These are phyloP conservation scores for Macadamia tetraphylla DNA, from an alignment of 164 flowering plant genomes.

Conservation along the genomic window DNA sequence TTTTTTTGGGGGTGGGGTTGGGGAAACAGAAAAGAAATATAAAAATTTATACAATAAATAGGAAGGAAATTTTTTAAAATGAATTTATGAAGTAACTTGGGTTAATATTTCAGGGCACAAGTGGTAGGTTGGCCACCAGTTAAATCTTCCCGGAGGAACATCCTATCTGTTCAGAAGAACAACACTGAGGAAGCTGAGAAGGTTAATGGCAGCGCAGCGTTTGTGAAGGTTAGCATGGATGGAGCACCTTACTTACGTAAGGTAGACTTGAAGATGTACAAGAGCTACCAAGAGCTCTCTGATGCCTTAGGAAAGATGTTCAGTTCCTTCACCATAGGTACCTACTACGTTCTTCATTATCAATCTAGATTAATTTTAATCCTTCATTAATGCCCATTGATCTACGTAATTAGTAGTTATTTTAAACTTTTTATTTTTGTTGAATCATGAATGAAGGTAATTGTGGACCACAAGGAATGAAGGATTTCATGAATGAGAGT, in stretches of 20 bases:
- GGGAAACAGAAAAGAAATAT: too few species aligned
- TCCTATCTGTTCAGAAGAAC: slow-evolving; percentile 35
- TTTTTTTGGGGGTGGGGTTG: too few species aligned
- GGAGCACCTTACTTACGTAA: slow-evolving; percentile 78
- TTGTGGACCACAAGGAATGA: slow-evolving; percentile 70
- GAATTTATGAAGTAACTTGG: too few species aligned
- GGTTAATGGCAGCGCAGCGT: slow-evolving; percentile 22
- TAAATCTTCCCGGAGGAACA: slow-evolving; percentile 63
- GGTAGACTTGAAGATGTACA: slow-evolving; percentile 65
- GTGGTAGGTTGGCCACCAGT: slow-evolving; percentile 87
- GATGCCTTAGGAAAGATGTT: slow-evolving; percentile 64
- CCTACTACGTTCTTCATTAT: background rate
- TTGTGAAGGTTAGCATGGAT: slow-evolving; percentile 74
- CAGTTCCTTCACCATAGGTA: slow-evolving; percentile 65
- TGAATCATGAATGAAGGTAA: slow-evolving; percentile 32
- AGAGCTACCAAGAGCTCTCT: slow-evolving; percentile 54
- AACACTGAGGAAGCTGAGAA: slow-evolving; percentile 24
- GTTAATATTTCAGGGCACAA: slow-evolving; percentile 46
- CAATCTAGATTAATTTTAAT: too few species aligned
- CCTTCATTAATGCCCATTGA: too few species aligned
- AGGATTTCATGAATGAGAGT: slow-evolving; percentile 80
- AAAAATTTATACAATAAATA: too few species aligned
- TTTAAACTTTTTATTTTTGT: background rate
- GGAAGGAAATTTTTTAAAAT: too few species aligned
- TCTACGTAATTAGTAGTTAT: too few species aligned